Base-by-base conservation (phyloP, 306 rosid species). In the Lathyrus tuberosus region DNA sequence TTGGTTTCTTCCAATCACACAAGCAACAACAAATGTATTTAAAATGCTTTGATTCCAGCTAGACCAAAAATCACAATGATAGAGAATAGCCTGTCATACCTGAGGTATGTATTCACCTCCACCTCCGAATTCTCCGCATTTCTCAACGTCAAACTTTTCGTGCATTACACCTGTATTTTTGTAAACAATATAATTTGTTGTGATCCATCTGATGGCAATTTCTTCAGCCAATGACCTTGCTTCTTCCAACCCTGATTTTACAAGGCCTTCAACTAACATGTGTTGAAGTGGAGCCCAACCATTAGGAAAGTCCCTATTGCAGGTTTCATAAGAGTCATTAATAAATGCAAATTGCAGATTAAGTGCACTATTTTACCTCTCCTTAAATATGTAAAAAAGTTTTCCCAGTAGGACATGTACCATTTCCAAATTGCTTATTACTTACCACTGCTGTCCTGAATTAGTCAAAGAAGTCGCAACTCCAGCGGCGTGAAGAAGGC, bases 231-330 rank as follows among this genome's bases (percentile, higher is more conserved):
- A 28, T 54, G 76, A 59, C 64, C 77, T 84, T 78, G 97, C 97
- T 84, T 91, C 95, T 75, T 83, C 52, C 72, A 69, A 76, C 42
- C 87, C 92, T 13, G 95, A 91, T 69, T 82, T 88, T 62, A 77
- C 60, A 49, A 94, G 78, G 16, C 95, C 99, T 85, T 94, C 99
- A 49, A 87, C 91, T n/a, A 94, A 78, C 97, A 94, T 94, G 85
- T 91, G 99, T 65, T 94, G 95, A 16, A 94, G 64, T 3, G 92
- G 97, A 53, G 99, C 91, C 97, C 99, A 94, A 59, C 99, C 97
- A 72, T 94, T 94, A 31, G 99, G 99, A 68, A 82, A 91, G 84
- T 94, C 97, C 99, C 99, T 88, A 62, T 71, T 62, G 41, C 69
- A 69, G 62, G 69, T 43, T 51, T 44, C 41, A 40, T 10, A 5